Conservation (phyloP, 2,329 filamentous ascomycete genomes). For the Nigrograna mackinnonii region DNA sequence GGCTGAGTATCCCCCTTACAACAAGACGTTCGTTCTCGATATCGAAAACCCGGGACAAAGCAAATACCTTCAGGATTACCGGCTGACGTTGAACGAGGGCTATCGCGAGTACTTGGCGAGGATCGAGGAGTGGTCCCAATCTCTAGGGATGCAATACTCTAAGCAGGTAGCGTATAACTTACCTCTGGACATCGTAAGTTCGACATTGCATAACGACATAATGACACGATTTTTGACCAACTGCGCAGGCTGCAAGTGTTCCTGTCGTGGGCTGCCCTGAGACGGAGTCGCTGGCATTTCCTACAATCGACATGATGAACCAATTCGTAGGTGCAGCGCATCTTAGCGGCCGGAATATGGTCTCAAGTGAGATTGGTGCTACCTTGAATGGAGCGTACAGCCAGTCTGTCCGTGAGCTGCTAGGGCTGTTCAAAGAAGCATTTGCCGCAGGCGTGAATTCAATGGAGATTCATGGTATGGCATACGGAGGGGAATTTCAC, state of each 20-base stretch:
- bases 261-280: constrained; percentile 36
- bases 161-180: constrained; percentile 39
- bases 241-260: constrained; percentile 21
- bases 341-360: constrained; percentile 29
- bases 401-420: constrained; percentile 32
- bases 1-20: constrained; percentile 6
- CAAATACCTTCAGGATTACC: constrained; percentile 28
- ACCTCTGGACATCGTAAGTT: constrained; percentile 39
- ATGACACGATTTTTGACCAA: no score
- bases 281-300: constrained; percentile 38
- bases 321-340: constrained; percentile 38
- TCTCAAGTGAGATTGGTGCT: constrained; percentile 40
- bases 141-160: constrained; percentile 26
- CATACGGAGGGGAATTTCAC: constrained; percentile 45
- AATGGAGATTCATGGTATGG: constrained; percentile 50
- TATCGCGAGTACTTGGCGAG: constrained; percentile 31
- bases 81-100: constrained; percentile 27
- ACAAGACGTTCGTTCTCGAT: constrained; percentile 7
- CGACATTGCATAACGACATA: no score
- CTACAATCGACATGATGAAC: constrained; percentile 33
- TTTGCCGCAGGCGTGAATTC: constrained; percentile 48
- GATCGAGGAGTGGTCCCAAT: constrained; percentile 27
- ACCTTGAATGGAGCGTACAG: constrained; percentile 24
- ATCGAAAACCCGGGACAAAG: constrained; percentile 15
- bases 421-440: constrained; percentile 42